phyloP scores from a whole-genome alignment of 2,329 filamentous ascomycete genomes.

The Dendryphion nanum region DNA sequence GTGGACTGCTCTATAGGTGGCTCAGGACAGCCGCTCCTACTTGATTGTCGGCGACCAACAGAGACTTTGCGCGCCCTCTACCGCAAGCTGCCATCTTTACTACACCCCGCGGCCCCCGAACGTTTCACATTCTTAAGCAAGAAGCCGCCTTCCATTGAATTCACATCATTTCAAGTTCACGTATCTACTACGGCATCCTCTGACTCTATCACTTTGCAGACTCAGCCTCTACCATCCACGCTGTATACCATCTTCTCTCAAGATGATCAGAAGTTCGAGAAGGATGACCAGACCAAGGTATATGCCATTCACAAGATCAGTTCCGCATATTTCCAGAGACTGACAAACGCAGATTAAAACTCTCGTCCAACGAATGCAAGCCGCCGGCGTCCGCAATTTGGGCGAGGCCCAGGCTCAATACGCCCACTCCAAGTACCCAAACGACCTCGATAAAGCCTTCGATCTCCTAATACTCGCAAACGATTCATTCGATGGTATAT shows the following conservation, averaged over 20 bases:
- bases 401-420: conserved; percentile 63
- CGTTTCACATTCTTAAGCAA: conserved; percentile 20
- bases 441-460: conserved; percentile 71
- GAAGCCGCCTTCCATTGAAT: conserved; percentile 13
- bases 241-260: conserved; percentile 67
- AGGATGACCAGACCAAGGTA: conserved; percentile 54
- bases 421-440: conserved; percentile 63
- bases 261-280: conserved; percentile 52
- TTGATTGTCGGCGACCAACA: conserved; percentile 10
- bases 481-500: conserved; percentile 75
- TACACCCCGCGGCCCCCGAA: conserved; percentile 13
- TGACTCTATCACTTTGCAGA: conserved; percentile 27
- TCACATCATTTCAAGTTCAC: conserved; percentile 10
- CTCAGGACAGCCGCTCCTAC: too few species aligned
- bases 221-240: conserved; percentile 35
- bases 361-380: conserved; percentile 52
- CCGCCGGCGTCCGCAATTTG: conserved; percentile 55
- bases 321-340: conserved; percentile 18
- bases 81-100: conserved; percentile 21
- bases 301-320: background rate
- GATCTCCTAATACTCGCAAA: conserved; percentile 76
- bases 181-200: conserved; percentile 16
- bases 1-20: conserved; percentile 12
- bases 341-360: conserved; percentile 49
- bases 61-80: conserved; percentile 19